Base-by-base conservation (phyloP, 1,139 yeast species). In the Geotrichum bryndzae region DNA sequence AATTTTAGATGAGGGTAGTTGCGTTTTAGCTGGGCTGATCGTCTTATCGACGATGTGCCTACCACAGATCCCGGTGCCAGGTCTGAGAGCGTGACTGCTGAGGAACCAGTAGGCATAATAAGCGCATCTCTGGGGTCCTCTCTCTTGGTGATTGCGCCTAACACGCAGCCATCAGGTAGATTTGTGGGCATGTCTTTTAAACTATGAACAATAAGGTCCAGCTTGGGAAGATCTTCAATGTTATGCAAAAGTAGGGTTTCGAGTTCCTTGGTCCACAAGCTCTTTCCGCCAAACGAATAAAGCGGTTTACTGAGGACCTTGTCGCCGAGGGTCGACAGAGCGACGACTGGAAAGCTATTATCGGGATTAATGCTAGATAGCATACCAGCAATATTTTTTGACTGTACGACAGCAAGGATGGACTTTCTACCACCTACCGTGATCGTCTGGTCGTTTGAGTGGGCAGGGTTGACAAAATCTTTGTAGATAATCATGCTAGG, bases 141-240 rank as follows among this genome's bases (percentile, higher is more conserved):
- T 71, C 99, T 82, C 72, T 86, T 81, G 57, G 91, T 82, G 62
- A 94, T 86, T 69, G 96, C 90, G 15, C 97, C 98, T 62, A 94
- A 76, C 72, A 86, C 91, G 71, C 94, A 94, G 63, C 90, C 96
- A 33, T 88, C 92, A 0, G 98, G 98, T 66, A 94, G 78, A 62
- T 83, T 78, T 0, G 99, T 94, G 45, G 99, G 99, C 88, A 94
- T 87, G 74, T 94, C 98, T 74, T 94, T 94, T 68, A 94, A 80
- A 2, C 96, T 89, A 74, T 94, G 98, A 53, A 94, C 98, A 70
- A 94, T 88, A 74, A 94, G 78, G 73, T 94, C 98, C 60, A 94
- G 80, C 72, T 84, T 79, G 61, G 89, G 88, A 67, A 80, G 84
- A 55, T 77, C 81, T n/a, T 84, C 90, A 51, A 85, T 78, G 58